These are phyloP conservation scores for Rhazya stricta DNA, from an alignment of 257 asterid species.

Conservation along the genomic window DNA sequence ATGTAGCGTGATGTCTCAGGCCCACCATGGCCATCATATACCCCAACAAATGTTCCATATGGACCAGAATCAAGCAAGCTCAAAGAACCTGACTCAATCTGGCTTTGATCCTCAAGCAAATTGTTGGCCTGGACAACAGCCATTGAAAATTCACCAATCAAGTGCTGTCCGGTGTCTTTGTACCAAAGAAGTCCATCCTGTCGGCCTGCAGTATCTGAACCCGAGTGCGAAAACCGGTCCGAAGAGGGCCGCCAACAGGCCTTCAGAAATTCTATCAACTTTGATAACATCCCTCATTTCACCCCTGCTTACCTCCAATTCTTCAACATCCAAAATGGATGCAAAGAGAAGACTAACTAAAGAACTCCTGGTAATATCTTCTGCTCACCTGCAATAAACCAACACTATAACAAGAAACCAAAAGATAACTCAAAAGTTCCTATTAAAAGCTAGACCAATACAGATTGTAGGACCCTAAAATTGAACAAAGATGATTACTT, in stretches of 20 bases:
- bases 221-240: conserved; percentile 22
- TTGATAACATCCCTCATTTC: conserved; percentile 65
- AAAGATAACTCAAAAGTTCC: neutral
- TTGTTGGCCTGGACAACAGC: conserved; percentile 53
- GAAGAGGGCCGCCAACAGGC: conserved; percentile 46
- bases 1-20: conserved; percentile 48
- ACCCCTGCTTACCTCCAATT: conserved; percentile 35
- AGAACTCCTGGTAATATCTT: conserved; percentile 4
- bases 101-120: conserved; percentile 54
- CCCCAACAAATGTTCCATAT: conserved; percentile 46
- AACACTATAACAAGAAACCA: conserved; percentile 8
- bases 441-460: neutral
- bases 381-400: conserved; percentile 17
- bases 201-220: conserved; percentile 43
- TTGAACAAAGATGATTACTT: conserved; percentile 18
- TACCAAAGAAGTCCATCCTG: conserved; percentile 53
- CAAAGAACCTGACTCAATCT: conserved; percentile 47
- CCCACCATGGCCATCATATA: conserved; percentile 56
- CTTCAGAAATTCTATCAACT: conserved; percentile 41
- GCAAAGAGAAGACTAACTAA: conserved; percentile 19
- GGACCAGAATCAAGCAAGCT: conserved; percentile 49
- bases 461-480: conserved; percentile 6
- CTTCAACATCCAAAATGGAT: conserved; percentile 53
- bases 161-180: conserved; percentile 42
- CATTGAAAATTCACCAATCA: conserved; percentile 49